Percentiles rank a stretch among this genome's conserved stretches.
phyloP scores from a whole-genome alignment of 1,284 basidiomycete species.

The Papiliotrema fonsecae region DNA sequence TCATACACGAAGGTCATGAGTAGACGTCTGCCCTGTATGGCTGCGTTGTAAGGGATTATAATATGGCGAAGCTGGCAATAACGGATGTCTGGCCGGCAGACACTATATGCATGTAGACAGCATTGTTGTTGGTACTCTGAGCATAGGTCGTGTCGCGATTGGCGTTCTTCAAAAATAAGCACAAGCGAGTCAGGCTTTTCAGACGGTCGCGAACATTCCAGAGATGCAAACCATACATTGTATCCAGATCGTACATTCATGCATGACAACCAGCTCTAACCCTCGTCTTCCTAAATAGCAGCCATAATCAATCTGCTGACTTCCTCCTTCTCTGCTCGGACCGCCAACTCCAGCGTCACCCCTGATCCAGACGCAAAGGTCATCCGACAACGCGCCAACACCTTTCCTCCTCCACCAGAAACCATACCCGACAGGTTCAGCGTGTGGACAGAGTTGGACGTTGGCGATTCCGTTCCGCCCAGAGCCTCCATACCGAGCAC shows the following conservation, averaged over 20 bases:
- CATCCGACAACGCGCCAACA: constrained; percentile 91
- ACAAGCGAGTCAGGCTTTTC: too few relatives aligned
- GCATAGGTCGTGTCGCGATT: too few relatives aligned
- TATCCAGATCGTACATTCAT: too few relatives aligned
- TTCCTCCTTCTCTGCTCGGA: constrained; percentile 85
- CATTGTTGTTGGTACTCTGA: too few relatives aligned
- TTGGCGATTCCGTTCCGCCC: constrained; percentile 77
- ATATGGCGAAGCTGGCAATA: too few relatives aligned
- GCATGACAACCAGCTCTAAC: background rate
- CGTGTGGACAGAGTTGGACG: constrained; percentile 84
- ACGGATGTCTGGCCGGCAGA: too few relatives aligned
- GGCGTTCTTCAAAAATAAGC: too few relatives aligned
- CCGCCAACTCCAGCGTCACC: constrained; percentile 89
- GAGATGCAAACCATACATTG: background rate
- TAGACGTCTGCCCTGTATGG: too few relatives aligned
- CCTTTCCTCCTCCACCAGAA: constrained; percentile 83
- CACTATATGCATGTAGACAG: too few relatives aligned
- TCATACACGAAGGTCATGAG: too few relatives aligned
- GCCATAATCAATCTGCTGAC: constrained; percentile 81
- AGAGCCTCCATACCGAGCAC: constrained; percentile 95
- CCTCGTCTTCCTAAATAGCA: constrained; percentile 69
- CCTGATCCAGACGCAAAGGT: constrained; percentile 84
- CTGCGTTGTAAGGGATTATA: too few relatives aligned
- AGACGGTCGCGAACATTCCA: background rate
- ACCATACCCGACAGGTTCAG: constrained; percentile 88